Evolutionary conservation across 2,329 filamentous ascomycete species (phyloP), one percentile per base, ranked within the genome.

Genomic region (Alternaria sp.): DNA sequence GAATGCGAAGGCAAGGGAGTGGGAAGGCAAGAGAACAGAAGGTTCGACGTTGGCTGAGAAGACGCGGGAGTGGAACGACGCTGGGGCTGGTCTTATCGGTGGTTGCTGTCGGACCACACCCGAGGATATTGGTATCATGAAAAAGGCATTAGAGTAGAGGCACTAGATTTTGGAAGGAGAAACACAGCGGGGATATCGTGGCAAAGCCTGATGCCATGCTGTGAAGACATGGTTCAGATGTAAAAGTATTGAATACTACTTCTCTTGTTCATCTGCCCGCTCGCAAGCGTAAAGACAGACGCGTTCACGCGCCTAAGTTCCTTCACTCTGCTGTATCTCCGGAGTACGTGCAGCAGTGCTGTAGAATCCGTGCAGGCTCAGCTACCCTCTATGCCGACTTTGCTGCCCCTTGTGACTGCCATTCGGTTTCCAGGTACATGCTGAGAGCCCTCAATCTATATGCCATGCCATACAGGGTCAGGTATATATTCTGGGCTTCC

Each of bases 21-120:
- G 79, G 79, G 67, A 73, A 15, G 77, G 78, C 5, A 62, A 69
- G 23, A 66, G 69, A 47, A 71, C 66, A 0, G 70, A 72, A 28
- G 74, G 73, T 1, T 60, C 55, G 10, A 58, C 60, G 36, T 64
- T 81, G 54, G 67, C 69, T n/a, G 68, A 70, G 13, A 70, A 75
- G 54, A 74, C 77, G 13, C 65, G 59, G 61, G 72, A 79, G 50
- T 81, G 78, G 75, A 69, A 72, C 57, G 61, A 66, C 4, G 73
- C 73, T 26, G 82, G 83, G 1, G 83, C 81, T 10, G 75, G 74
- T 57, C 59, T 84, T 47, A 78, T 85, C 52, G 83, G 83, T 11
- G 83, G 83, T 2, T 85, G 83, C 67, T 85, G 83, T 73, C 74
- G 83, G 57, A 84, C 81, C 13, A 80, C 78, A 6, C 82, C 82